Evolutionary conservation across 495 filamentous ascomycete genomes (phyloP), one percentile per base, ranked within the genome.

Genomic region (Lasiosphaeriaceae sp.): DNA sequence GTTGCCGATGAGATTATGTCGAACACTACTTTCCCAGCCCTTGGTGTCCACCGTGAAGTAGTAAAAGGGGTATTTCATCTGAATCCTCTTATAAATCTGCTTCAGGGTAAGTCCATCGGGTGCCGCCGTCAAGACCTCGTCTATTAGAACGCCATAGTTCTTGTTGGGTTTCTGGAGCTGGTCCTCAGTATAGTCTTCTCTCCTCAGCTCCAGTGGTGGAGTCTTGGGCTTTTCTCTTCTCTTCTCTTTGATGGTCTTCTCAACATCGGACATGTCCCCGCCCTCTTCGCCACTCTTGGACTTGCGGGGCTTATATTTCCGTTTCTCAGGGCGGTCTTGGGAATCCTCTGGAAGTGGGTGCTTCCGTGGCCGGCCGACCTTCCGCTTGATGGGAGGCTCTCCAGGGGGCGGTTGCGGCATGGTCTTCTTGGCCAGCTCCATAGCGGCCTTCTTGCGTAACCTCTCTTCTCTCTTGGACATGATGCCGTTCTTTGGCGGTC

Each of bases 1-100:
- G 65, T 96, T 89, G 53, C 94, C 91, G 34, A 90, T 89, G 23
- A 98, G 80, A 57, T 98, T 98, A 71, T 98, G 94, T 4, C 94
- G 87, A 20, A 98, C 91, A 73, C 91, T 96, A 60, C 92, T 96
- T 66, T 97, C 93, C 94, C 94, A 98, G 14, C 94, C 94, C 60
- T 86, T 88, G 6, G 90, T 93, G 39, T 79, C 77, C 26, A 85
- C 85, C 53, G 83, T 83, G 71, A 97, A 89, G 57, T 89, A 90
- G 71, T 90, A 98, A 71, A 84, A 96, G 0, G 94, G 95, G 64
- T 95, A 96, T 63, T 88, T 89, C 64, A 86, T 74, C 71, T 90
- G 87, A 57, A 98, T 89, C 23, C 88, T 83, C 60, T 89, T 86
- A 70, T 98, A 98, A 41, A 98, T 97, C 68, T 96, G 88, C 63